These are phyloP conservation scores for Hordeum vulgare DNA, from an alignment of 176 grass and related monocot genomes.

Conservation along the genomic window MorexV3_pseudomolecules_assembly NC_058522.1:59596017-59596516, in stretches of 20 bases:
- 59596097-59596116: not conserved
- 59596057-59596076: not conserved
- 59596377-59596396: not conserved
- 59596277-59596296: not conserved
- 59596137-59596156: not conserved
- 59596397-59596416: not conserved
- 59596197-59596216: not conserved
- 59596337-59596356: not conserved
- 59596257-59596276: not conserved
- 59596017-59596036: not conserved
- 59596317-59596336: not conserved
- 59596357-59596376: not conserved
- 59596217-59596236: not conserved
- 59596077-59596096: not conserved
- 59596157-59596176: not conserved
- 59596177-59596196: not conserved
- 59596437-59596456: constrained; percentile 77
- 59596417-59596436: constrained; percentile 59
- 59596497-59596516: constrained; percentile 87
- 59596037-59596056: not conserved
- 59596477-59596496: constrained; percentile 89
- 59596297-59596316: not conserved
- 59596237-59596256: not conserved
- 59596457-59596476: constrained; percentile 80
- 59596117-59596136: not conserved